phyloP scores from a whole-genome alignment of 2,329 filamentous ascomycete species.

The Aaosphaeria pasadenensis region DNA sequence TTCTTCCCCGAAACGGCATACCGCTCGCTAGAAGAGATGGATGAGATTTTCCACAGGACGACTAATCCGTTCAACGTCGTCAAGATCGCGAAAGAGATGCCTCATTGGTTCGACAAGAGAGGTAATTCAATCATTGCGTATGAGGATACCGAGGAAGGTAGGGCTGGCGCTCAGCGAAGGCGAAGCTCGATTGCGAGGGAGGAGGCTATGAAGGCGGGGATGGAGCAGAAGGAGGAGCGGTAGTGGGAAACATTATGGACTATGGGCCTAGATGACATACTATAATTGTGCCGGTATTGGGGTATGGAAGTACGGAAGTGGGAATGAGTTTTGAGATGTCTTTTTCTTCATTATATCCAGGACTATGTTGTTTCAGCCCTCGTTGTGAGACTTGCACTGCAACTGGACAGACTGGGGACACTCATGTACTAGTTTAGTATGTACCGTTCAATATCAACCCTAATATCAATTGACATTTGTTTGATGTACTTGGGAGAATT shows the following conservation, averaged over 20 bases:
- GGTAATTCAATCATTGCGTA: conserved; percentile 57
- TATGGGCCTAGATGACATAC: too few relatives aligned
- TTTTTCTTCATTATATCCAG: too few relatives aligned
- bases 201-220: background rate
- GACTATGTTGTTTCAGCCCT: too few relatives aligned
- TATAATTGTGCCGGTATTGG: too few relatives aligned
- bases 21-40: conserved; percentile 42
- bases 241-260: background rate
- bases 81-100: conserved; percentile 49
- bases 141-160: conserved; percentile 37
- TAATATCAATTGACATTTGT: too few relatives aligned
- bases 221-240: background rate
- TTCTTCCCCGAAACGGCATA: conserved; percentile 61
- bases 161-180: background rate
- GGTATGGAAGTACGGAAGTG: too few relatives aligned
- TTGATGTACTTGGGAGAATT: too few relatives aligned
- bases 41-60: conserved; percentile 62
- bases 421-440: too few relatives aligned
- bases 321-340: too few relatives aligned
- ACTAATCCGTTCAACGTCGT: conserved; percentile 49
- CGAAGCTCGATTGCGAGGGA: conserved; percentile 1
- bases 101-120: conserved; percentile 57
- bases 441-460: too few relatives aligned
- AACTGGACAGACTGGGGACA: too few relatives aligned
- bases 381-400: too few relatives aligned